Base-by-base conservation (phyloP, 192 early-diverging fungal species). In the Geranomyces michiganensis region DNA sequence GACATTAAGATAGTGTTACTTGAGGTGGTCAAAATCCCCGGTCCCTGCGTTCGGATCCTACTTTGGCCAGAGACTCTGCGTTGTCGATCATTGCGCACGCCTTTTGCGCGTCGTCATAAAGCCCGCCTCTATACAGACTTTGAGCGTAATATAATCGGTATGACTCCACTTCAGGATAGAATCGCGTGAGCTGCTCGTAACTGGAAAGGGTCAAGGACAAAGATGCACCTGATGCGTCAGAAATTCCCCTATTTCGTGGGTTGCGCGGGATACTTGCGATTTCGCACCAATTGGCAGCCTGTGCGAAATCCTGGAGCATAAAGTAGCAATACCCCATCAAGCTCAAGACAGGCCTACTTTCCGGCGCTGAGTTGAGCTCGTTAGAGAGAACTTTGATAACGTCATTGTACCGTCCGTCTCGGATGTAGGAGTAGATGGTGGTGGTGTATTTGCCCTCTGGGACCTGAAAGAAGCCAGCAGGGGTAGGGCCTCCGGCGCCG, bases 101-200 rank as follows among this genome's bases (percentile, higher is more conserved):
- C 60, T 84, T 86, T 49, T 78, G 79, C 15, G 87, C 81, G 15
- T 79, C 75, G 14, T 71, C 76, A 65, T 85, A 84, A 56, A 85
- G 78, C 0, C 87, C 87, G 7, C 85, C 71, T 72, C 86, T 87
- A 65, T 78, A 84, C 26, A 88, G 67, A 17, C 76, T 72, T 58
- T 88, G 87, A 4, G 85, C 87, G 56, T 87, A 83, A 56, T 86
- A 84, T 7, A 88, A 63, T 7, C 81, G 69, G 66, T 88, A 88
- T 17, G 78, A 76, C 26, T 78, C 77, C 8, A 83, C 71, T 49
- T 85, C 87, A 0, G 87, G 87, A 67, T 70, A 73, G 12, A 71
- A 62, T 47, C 75, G 60, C 2, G 83, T 71, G 24, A 88, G 78
- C 71, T 87, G 82, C 69, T 88, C 87, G 61, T 88, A 88, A 60